A percentile compares a stretch with the other conserved stretches of the same genome.
Evolutionary conservation across 345 rosid species (phyloP).

Genomic region (Garcia nutans): DNA sequence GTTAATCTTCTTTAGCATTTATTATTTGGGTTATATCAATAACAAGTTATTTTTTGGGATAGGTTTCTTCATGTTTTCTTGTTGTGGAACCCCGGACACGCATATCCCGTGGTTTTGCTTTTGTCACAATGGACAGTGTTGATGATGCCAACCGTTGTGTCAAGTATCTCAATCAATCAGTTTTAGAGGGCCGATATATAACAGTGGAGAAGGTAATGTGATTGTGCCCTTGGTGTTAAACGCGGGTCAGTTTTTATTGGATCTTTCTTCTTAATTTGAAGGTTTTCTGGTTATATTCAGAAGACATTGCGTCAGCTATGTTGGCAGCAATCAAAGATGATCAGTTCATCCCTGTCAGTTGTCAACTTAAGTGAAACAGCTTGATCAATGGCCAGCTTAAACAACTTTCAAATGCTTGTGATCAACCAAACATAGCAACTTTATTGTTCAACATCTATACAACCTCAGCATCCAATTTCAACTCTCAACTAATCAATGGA

Average conservation of each 20-base stretch:
- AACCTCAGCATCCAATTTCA: conserved; percentile 80
- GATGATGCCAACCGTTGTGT: conserved; percentile 91
- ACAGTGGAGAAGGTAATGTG: conserved; percentile 93
- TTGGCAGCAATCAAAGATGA: conserved; percentile 99
- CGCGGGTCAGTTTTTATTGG: conserved; percentile 26
- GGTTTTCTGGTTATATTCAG: conserved; percentile 97
- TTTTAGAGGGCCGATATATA: conserved; percentile 89
- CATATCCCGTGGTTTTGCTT: conserved; percentile 95
- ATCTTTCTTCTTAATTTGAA: conserved; percentile 63
- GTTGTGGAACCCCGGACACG: conserved; percentile 94
- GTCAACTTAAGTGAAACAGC: conserved; percentile 90
- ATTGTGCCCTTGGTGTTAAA: conserved; percentile 12
- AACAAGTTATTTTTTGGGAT: conserved; percentile 13
- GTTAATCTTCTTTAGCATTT: not conserved
- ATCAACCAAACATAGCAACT: conserved; percentile 87
- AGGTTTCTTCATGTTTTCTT: conserved; percentile 92
- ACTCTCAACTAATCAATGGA: conserved; percentile 96
- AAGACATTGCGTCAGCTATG: conserved; percentile 85
- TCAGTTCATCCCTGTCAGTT: conserved; percentile 75
- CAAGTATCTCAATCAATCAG: conserved; percentile 94
- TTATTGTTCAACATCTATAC: conserved; percentile 79
- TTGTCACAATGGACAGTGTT: conserved; percentile 71
- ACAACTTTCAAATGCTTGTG: conserved; percentile 95
- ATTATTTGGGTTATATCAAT: not conserved
- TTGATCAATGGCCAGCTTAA: conserved; percentile 90